Evolutionary conservation across 2,329 filamentous ascomycete species (phyloP).

Genomic region (Pseudocercospora fuligena): DNA sequence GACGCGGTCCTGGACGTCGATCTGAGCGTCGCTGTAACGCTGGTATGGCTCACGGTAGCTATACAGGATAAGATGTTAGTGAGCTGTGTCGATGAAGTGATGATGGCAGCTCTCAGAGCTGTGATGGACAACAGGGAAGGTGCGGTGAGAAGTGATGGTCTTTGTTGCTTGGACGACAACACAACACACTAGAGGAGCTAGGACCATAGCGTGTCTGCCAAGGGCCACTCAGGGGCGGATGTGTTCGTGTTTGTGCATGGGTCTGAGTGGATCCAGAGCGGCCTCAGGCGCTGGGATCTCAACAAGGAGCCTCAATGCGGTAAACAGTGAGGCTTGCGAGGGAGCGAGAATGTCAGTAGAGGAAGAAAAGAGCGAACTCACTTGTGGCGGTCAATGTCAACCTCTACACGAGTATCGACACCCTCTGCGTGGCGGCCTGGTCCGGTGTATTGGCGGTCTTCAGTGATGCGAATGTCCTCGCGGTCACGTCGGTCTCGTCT

Average conservation of each 20-base stretch:
- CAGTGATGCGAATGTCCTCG: conserved; percentile 35
- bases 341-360: neutral
- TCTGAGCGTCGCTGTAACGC: conserved; percentile 66
- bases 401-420: conserved; percentile 39
- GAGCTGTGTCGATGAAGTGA: conserved; percentile 31
- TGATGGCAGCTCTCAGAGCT: conserved; percentile 15
- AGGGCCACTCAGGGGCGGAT: conserved; percentile 35
- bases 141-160: conserved; percentile 29
- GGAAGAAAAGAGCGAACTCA: conserved; percentile 43
- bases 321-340: conserved; percentile 12
- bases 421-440: conserved; percentile 30
- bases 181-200: conserved; percentile 40
- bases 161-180: conserved; percentile 41
- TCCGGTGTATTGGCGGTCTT: conserved; percentile 41
- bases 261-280: conserved; percentile 16
- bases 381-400: conserved; percentile 59
- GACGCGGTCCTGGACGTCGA: conserved; percentile 65
- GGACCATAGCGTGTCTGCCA: conserved; percentile 39
- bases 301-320: conserved; percentile 13
- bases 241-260: conserved; percentile 14
- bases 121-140: conserved; percentile 35
- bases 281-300: conserved; percentile 10
- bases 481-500: conserved; percentile 48
- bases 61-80: conserved; percentile 30
- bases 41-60: conserved; percentile 63